These are phyloP conservation scores for Protomyces macrosporus DNA, from an alignment of 1,139 yeast species.

Conservation along the genomic window DNA sequence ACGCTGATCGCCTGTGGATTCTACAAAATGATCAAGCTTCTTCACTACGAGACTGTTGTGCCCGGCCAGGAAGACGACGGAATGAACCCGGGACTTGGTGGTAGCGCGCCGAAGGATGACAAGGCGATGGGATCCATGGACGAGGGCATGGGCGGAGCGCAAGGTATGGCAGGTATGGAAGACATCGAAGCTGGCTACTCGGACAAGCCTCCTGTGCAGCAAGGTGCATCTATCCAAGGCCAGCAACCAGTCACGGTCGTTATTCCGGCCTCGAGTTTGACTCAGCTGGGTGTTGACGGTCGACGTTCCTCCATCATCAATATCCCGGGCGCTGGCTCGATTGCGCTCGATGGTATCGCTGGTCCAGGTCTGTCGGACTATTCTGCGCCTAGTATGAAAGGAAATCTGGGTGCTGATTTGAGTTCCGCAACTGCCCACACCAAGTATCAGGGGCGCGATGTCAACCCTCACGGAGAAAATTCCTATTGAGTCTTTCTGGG, in stretches of 20 bases:
- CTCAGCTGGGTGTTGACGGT: not conserved
- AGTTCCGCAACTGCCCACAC: not conserved
- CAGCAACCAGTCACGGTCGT: not conserved
- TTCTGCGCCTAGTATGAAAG: not conserved
- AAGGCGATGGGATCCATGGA: not conserved
- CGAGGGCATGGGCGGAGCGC: not conserved
- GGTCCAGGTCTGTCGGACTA: constrained; percentile 23
- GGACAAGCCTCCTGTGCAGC: not conserved
- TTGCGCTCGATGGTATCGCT: constrained; percentile 3
- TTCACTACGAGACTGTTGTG: constrained; percentile 18
- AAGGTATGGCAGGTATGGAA: no score
- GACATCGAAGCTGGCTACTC: not conserved
- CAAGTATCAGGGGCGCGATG: not conserved
- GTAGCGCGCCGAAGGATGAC: not conserved
- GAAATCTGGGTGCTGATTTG: constrained; percentile 3
- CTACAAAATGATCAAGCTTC: constrained; percentile 13
- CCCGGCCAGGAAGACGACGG: constrained; percentile 18
- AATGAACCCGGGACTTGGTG: not conserved
- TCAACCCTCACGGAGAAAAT: not conserved
- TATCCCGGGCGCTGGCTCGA: not conserved
- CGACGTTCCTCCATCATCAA: not conserved
- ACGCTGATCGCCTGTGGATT: constrained; percentile 21
- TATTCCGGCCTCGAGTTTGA: not conserved
- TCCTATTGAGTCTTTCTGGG: not conserved
- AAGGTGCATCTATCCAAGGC: not conserved